Conservation (phyloP, 1,139 yeast genomes). For the Yamadazyma blattariae region DNA sequence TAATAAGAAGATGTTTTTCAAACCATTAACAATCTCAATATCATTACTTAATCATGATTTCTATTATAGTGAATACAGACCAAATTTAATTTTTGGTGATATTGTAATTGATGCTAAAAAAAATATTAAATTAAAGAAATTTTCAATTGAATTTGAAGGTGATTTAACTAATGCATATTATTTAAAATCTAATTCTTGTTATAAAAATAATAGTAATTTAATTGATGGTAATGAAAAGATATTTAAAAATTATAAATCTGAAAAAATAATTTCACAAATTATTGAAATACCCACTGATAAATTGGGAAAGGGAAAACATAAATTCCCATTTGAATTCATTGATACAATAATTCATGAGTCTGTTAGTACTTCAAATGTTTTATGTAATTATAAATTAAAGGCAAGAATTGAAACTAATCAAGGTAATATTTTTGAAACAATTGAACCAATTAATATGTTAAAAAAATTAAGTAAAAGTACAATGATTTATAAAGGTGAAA, state of each 20-base stretch:
- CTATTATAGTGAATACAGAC: conserved; percentile 44
- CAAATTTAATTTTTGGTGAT: conserved; percentile 37
- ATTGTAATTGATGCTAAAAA: conserved; percentile 47
- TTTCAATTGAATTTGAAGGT: conserved; percentile 49
- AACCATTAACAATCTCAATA: conserved; percentile 2
- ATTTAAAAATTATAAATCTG: neutral
- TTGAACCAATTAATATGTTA: neutral
- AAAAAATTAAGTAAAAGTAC: neutral
- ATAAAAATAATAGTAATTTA: no score
- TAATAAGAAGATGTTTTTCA: conserved; percentile 39
- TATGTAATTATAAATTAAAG: conserved; percentile 5
- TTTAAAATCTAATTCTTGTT: no score
- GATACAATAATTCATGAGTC: conserved; percentile 16
- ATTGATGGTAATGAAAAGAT: no score
- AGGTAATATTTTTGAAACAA: conserved; percentile 2
- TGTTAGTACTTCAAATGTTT: conserved; percentile 5
- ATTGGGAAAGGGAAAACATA: conserved; percentile 3
- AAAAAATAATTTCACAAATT: neutral
- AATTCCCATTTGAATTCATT: conserved; percentile 11
- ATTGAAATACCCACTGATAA: no score
- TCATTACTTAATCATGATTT: conserved; percentile 41
- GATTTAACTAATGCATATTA: conserved; percentile 1
- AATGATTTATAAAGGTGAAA: neutral
- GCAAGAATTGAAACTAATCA: conserved; percentile 2
- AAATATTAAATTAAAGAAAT: conserved; percentile 46